Percentiles rank a stretch among this genome's conserved stretches.
These are phyloP conservation scores for Echinochloa phyllopogon DNA, from an alignment of 176 grass and related monocot species.

Conservation along the genomic window DNA sequence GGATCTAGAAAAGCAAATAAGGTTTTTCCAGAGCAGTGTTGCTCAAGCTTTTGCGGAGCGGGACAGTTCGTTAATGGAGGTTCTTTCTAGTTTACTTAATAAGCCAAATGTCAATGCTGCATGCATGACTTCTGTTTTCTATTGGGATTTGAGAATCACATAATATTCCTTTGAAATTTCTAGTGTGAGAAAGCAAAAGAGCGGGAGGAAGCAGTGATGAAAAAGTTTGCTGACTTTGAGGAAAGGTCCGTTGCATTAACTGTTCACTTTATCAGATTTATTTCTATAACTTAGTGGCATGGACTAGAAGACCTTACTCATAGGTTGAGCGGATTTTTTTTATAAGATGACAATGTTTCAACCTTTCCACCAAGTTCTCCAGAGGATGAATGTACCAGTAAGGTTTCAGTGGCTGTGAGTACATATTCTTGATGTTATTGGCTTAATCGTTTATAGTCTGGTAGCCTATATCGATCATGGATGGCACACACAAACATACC, in stretches of 20 bases:
- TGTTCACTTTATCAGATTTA: conserved; percentile 23
- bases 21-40: conserved; percentile 94
- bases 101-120: conserved; percentile 25
- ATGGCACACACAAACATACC: background rate
- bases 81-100: conserved; percentile 43
- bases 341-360: conserved; percentile 2
- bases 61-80: conserved; percentile 91
- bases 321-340: conserved; percentile 3
- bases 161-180: conserved; percentile 40
- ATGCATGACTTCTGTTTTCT: conserved; percentile 26
- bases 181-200: conserved; percentile 95
- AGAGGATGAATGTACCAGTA: background rate
- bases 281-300: conserved; percentile 17
- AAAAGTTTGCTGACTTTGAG: conserved; percentile 62
- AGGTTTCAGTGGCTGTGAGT: background rate
- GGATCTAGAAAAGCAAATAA: conserved; percentile 92
- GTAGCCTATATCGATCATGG: background rate
- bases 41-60: conserved; percentile 91
- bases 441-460: background rate
- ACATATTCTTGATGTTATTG: background rate
- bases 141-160: conserved; percentile 5
- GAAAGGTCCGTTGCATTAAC: conserved; percentile 64
- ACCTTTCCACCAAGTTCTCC: background rate
- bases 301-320: conserved; percentile 1
- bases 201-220: conserved; percentile 68